Base-by-base conservation (phyloP, 2,329 filamentous ascomycete species). In the Fusarium longipes region DNA sequence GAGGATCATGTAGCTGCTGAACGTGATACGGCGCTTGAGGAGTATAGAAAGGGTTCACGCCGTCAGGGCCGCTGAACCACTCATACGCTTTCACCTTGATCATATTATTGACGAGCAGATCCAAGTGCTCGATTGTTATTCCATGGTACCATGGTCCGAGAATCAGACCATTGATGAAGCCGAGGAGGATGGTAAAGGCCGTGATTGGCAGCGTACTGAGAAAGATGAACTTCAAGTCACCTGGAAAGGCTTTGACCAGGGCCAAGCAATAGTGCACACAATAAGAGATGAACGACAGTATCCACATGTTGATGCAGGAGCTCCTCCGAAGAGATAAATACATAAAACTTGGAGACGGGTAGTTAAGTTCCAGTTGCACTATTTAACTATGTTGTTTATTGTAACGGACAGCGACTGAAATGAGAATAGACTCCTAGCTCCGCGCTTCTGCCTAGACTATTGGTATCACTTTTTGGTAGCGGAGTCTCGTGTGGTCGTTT, bases 111-210 rank as follows among this genome's bases (percentile, higher is more conserved):
- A 33, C 1, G 0, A 50, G 6, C 3, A 33, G 15, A 2, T 1
- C 1, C 3, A 7, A 4, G 1, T 40, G 20, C 4, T 29, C 5
- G 3, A 8, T 0, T 2, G 4, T 1, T 3, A 1, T 15, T 8
- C 3, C 17, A 4, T 39, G 14, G 9, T 12, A 27, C 52, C 52
- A 56, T 6, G 22, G 27, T 1, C 44, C 44, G 22, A 56, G n/a
- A 14, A 27, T 10, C 4, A 56, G 5, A 2, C 22, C 52, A 27
- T 51, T 7, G n/a, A 27, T 40, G 1, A 50, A 11, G 1, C 17
- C 2, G 8, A 40, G 10, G 1, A 33, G 1, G 3, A 56, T n/a
- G 1, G 35, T 56, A 0, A 50, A 15, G 15, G 12, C 35, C 5
- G 42, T 20, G 4, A 51, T 5, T 18, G 36, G 48, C 1, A 51